Base-by-base conservation (phyloP, 1,284 basidiomycete genomes). In the Boletus smithii region DNA sequence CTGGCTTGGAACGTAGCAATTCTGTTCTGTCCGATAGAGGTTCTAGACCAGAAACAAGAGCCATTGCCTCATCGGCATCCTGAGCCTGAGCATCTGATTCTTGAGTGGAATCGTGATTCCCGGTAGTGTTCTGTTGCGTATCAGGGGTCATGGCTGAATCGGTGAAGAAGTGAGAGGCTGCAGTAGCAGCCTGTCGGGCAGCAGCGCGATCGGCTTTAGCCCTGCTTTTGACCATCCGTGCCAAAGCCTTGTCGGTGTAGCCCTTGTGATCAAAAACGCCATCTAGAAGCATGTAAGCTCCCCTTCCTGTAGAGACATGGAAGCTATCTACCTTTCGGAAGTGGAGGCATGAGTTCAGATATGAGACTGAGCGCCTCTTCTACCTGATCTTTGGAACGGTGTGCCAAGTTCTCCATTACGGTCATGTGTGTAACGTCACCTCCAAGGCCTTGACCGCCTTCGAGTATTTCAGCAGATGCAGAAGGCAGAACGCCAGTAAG, bases 391-490 rank as follows among this genome's bases (percentile, higher is more conserved):
- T 98, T 98, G 9, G 95, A 91, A 31, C 94, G 80, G 66, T 97
- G 93, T 0, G 94, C 93, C 29, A 99, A 73, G 65, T 95, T 98
- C 70, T 98, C 92, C 81, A 98, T 91, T 29, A 99, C 91, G 7
- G 91, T 89, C 91, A 98, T 95, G 66, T 98, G 95, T 4, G 90
- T 89, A 7, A 94, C 68, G 18, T 91, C 88, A 29, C 88, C 89
- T 23, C 88, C 88, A 2, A 92, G 69, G 8, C 88, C 88, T 65
- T 91, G 88, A 2, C 83, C 51, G 4, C 33, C 81, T 18, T 70
- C 71, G 61, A 88, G 81, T 58, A 87, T 86, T 29, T 74, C 75
- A 30, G 68, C 71, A 16, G 74, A 73, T 1, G 77, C 62, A 1
- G 89, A 82, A 8, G 91, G 93, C 3, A 92, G 67, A 8, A 95